phyloP scores from a whole-genome alignment of 2,329 filamentous ascomycete genomes.

The Xylariomycetidae sp. region DNA sequence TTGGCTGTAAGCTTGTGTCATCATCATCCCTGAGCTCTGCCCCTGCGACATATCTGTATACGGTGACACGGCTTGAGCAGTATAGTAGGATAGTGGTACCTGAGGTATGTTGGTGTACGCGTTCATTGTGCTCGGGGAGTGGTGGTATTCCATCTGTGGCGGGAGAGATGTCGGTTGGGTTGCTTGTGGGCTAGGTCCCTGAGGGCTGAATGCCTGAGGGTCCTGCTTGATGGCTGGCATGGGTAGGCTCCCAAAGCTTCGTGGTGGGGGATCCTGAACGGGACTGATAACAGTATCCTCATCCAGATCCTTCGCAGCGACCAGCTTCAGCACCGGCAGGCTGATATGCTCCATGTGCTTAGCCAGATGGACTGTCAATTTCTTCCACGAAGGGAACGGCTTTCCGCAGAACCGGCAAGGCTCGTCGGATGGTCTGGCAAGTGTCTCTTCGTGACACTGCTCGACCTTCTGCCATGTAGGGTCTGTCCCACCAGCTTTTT shows the following conservation, averaged over 20 bases:
- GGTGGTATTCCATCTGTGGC: no score
- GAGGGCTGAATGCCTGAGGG: constrained; percentile 16
- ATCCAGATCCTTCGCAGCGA: constrained; percentile 47
- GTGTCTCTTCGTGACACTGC: constrained; percentile 67
- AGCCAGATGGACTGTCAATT: constrained; percentile 85
- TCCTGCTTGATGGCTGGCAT: constrained; percentile 29
- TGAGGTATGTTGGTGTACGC: no score
- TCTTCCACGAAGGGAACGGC: constrained; percentile 81
- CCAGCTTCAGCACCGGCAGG: constrained; percentile 67
- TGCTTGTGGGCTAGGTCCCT: constrained; percentile 13
- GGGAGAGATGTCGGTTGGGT: no score
- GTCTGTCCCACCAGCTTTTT: constrained; percentile 53
- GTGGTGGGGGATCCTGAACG: constrained; percentile 51
- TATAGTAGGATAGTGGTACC: no score
- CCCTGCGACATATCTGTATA: constrained; percentile 13
- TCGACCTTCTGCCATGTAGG: constrained; percentile 75
- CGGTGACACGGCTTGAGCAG: no score
- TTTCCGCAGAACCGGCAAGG: constrained; percentile 85
- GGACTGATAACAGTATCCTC: constrained; percentile 65
- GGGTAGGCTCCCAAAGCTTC: constrained; percentile 28
- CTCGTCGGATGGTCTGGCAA: constrained; percentile 63
- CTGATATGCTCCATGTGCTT: constrained; percentile 94
- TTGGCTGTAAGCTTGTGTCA: constrained; percentile 16
- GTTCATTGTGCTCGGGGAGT: not conserved
- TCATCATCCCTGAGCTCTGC: constrained; percentile 16